Base-by-base conservation (phyloP, 1,284 basidiomycete species). In the Athelia sp. region DNA sequence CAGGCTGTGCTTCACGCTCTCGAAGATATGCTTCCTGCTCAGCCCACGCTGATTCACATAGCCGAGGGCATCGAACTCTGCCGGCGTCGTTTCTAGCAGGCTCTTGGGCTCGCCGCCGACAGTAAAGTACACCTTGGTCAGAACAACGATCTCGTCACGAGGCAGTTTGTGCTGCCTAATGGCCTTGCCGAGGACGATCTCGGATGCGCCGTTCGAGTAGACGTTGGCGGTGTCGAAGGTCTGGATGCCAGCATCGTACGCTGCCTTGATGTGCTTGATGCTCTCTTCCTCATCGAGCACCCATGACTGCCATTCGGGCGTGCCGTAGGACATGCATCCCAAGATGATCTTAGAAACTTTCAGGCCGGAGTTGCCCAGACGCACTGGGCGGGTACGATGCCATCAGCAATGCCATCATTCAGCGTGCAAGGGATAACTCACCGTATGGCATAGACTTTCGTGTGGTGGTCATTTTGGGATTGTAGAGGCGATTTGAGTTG, bases 41-140 rank as follows among this genome's bases (percentile, higher is more conserved):
- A 79, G 57, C 2, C 78, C 79, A 50, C 74, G 65, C 52, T 80
- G 81, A 45, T 82, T 79, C 22, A 80, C 77, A 49, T 80, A 88
- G 47, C 87, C 83, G 8, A 55, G 48, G 3, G 64, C 50, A 34
- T 68, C 67, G 3, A 59, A 31, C 1, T 38, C 26, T 3, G 15
- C 19, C 6, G 26, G 26, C 26, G 36, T 40, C 36, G 15, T n/a
- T n/a, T n/a, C 6, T 6, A 40, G 36, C 6, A 18, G 19, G 31
- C 10, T n/a, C n/a, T n/a, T 23, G 47, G 31, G 4, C 29, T 29
- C 17, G 19, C 19, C 9, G 24, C n/a, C 48, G 8, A 45, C 32
- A 21, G 31, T 31, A 26, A 19, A 21, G 46, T 24, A 47, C 14
- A n/a, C 69, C 65, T 81, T 79, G 24, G 77, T 78, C 60, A 80